phyloP scores from a whole-genome alignment of 2,329 filamentous ascomycete genomes.

The Aciculosporium take region DNA sequence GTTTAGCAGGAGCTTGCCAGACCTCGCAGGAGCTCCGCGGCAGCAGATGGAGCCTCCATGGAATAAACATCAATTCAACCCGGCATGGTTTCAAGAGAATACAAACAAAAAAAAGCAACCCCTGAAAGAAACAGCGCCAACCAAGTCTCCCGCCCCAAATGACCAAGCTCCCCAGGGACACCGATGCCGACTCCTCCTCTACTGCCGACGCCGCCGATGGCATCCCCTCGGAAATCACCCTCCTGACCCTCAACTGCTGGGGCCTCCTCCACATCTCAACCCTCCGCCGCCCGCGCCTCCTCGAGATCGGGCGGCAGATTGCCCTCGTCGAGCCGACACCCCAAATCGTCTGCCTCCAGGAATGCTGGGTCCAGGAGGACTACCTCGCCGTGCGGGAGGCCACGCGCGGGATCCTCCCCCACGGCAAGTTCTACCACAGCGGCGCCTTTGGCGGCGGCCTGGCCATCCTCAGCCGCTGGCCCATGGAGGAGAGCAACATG shows the following conservation, averaged over 20 bases:
- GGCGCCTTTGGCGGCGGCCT: slow-evolving; percentile 83
- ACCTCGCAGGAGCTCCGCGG: too few species aligned
- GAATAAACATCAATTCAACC: too few species aligned
- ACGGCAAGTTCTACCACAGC: slow-evolving; percentile 85
- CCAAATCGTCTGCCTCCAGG: slow-evolving; percentile 83
- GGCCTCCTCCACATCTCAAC: slow-evolving; percentile 78
- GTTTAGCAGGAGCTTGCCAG: too few species aligned
- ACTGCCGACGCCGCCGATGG: slow-evolving; percentile 10
- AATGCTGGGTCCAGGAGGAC: slow-evolving; percentile 83
- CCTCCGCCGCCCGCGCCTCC: slow-evolving; percentile 61
- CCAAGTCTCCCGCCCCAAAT: neutral
- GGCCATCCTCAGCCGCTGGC: slow-evolving; percentile 81
- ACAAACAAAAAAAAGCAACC: too few species aligned
- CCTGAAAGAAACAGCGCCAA: neutral
- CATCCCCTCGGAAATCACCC: slow-evolving; percentile 46
- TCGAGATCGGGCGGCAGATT: slow-evolving; percentile 72
- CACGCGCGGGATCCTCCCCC: slow-evolving; percentile 61
- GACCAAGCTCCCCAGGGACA: neutral
- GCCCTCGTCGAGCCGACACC: slow-evolving; percentile 53
- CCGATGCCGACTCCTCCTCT: neutral
- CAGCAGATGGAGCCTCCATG: too few species aligned
- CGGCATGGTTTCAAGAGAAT: too few species aligned
- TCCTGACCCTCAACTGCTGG: slow-evolving; percentile 94
- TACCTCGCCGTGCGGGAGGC: slow-evolving; percentile 63
- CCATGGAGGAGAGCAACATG: slow-evolving; percentile 82